Evolutionary conservation across 1,284 basidiomycete species (phyloP).

Genomic region (Rhodotorula sp.): DNA sequence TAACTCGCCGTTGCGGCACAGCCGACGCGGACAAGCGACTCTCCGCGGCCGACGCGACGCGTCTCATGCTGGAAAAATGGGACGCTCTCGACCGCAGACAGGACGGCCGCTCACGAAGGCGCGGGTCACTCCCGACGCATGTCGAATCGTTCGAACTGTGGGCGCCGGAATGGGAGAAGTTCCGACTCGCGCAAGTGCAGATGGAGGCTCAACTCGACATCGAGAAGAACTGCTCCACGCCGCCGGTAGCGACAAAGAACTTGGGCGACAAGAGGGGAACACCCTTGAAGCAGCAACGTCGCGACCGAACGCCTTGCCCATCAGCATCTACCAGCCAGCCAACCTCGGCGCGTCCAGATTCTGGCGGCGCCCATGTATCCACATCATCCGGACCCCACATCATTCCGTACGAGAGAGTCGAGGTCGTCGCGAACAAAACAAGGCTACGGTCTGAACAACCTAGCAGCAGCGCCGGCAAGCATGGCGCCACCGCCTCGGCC

Average conservation of each 20-base stretch:
- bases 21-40: not conserved
- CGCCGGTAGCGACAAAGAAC: not conserved
- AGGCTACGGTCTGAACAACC: too few species aligned
- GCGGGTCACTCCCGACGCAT: not conserved
- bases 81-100: slow-evolving; percentile 16
- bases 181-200: slow-evolving; percentile 26
- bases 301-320: too few species aligned
- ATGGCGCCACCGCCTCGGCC: too few species aligned
- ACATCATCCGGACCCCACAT: not conserved
- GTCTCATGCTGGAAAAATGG: slow-evolving; percentile 24
- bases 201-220: slow-evolving; percentile 21
- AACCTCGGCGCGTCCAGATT: not conserved
- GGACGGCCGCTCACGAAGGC: too few species aligned
- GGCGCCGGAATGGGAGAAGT: slow-evolving; percentile 11
- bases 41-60: slow-evolving; percentile 17
- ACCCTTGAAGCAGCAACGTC: not conserved
- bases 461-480: too few species aligned
- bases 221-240: not conserved
- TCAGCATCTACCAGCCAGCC: too few species aligned
- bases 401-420: too few species aligned
- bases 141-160: slow-evolving; percentile 19
- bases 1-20: not conserved
- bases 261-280: slow-evolving; percentile 2
- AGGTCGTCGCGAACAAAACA: too few species aligned
- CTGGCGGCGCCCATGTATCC: not conserved